A percentile compares a stretch with the other conserved stretches of the same genome.
These are phyloP conservation scores for Leucogyrophana mollusca DNA, from an alignment of 768 basidiomycete species.

Conservation along the genomic window DNA sequence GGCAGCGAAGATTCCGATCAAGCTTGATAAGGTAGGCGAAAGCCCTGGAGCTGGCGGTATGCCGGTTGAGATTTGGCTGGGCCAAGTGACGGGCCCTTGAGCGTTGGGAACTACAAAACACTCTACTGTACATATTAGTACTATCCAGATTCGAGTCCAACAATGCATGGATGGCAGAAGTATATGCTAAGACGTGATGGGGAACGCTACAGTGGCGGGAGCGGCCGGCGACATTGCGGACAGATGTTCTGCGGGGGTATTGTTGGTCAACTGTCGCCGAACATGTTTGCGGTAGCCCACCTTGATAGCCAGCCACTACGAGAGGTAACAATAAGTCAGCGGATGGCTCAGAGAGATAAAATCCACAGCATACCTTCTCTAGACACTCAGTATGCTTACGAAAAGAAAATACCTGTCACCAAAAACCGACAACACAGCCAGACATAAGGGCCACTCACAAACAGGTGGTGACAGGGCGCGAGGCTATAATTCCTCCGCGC, in stretches of 20 bases:
- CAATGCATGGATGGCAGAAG: background rate
- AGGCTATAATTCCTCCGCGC: slow-evolving; percentile 73
- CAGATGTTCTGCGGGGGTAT: slow-evolving; percentile 75
- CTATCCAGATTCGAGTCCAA: background rate
- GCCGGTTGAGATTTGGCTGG: slow-evolving; percentile 74
- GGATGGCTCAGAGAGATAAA: slow-evolving; percentile 1
- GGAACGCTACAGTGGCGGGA: slow-evolving; percentile 67
- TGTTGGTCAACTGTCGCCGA: slow-evolving; percentile 2
- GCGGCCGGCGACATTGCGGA: slow-evolving; percentile 82
- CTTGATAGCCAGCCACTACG: slow-evolving; percentile 75
- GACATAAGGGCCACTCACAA: slow-evolving; percentile 47
- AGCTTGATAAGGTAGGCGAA: slow-evolving; percentile 54
- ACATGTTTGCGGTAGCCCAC: slow-evolving; percentile 27
- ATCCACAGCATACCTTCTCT: slow-evolving; percentile 52
- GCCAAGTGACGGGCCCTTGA: slow-evolving; percentile 12
- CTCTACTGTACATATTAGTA: background rate
- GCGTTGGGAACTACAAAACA: background rate
- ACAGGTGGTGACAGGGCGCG: slow-evolving; percentile 87
- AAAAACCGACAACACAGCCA: slow-evolving; percentile 1
- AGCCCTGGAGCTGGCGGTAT: slow-evolving; percentile 59
- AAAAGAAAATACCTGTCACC: too few relatives aligned
- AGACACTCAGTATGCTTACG: slow-evolving; percentile 89
- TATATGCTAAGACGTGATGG: background rate
- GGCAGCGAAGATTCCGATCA: slow-evolving; percentile 48
- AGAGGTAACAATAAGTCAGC: slow-evolving; percentile 10